Base-by-base conservation (phyloP, 2,329 filamentous ascomycete genomes). In the Aureobasidium musti region DNA sequence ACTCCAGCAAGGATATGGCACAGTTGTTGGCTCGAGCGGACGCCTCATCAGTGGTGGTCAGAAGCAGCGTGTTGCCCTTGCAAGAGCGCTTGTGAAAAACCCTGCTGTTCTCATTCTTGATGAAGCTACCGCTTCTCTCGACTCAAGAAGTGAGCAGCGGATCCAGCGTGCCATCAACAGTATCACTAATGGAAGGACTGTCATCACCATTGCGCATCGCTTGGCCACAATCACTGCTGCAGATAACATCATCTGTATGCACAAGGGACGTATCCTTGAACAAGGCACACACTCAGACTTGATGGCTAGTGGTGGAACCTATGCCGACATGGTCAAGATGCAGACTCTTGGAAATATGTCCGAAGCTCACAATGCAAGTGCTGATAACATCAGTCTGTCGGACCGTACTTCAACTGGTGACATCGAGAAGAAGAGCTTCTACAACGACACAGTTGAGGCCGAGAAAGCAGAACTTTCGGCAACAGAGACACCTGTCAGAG, bases 1-100 rank as follows among this genome's bases (percentile, higher is more conserved):
- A 1, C 77, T 91, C 19, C 87, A 87, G 0, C 77, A 88, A 19
- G 87, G 87, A 0, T 91, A 90, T 72, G 78, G 87, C 19, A 90
- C 87, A 0, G 72, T 74, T 26, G 75, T 75, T 63, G 78, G 78
- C 7, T 69, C 73, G 21, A 75, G 73, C 45, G 77, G 77, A 10
- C 75, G 73, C 21, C 74, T 77, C 60, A 68, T 79, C 19, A 78
- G 76, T 52, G 77, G 77, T 47, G 77, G 77, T 7, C 78, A 80
- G 57, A 73, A 75, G 30, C 78, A 79, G 67, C 74, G 77, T 10
- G 68, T 79, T 1, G 76, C 76, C 1, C 77, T 79, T 56, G 78
- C 78, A 2, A 73, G 78, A 52, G 77, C 77, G 7, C 72, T 79
- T 14, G 71, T 79, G 30, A 72, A 77, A 1, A 75, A 78, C 65